Base-by-base conservation (phyloP, 345 rosid genomes). In the Toxicodendron radicans region DNA sequence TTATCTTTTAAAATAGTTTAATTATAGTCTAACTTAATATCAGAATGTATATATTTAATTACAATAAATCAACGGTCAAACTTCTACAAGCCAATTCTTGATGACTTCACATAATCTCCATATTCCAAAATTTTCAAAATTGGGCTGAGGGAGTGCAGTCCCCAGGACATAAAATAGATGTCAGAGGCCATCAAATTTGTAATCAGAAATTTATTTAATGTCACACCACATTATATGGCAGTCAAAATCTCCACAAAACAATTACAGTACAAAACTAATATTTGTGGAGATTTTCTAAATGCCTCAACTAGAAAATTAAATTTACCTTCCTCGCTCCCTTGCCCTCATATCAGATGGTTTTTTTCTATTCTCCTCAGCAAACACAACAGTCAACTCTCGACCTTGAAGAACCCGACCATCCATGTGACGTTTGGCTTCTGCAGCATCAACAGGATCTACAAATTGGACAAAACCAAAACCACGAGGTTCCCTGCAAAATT, bases 311-410 rank as follows among this genome's bases (percentile, higher is more conserved):
- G 8, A 27, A 24, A 32, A 63, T 83, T 88, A 88, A 48, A 32
- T 63, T 83, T 88, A 88, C 95, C 95, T 88, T 63, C 3, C 79
- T 21, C 85, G 88, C 79, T 93, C 98, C 79, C 97, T 89, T 4
- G 83, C 70, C 86, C 99, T 91, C 99, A 96, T 96, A 78, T 96
- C 98, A 74, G 83, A 10, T 17, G 99, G 99, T 75, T 96, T 93
- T 88, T 96, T 96, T 85, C 98, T 86, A 76, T 96, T 96, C 85
- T 96, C 99, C 80, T 93, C 97, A 0, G 99, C 99, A 90, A 93
- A 96, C 38, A 93, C 95, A 66, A 95, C 98, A 74, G 98, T 92
- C 68, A 95, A 80, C 79, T 93, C 97, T 67, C 95, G 88, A 23
- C 97, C 98, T 76, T 79, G 90, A 76, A 95, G 97, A 84, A 93